These are phyloP conservation scores for Magnolia kwangsiensis DNA, from an alignment of 164 flowering plant genomes.

Conservation along the genomic window DNA sequence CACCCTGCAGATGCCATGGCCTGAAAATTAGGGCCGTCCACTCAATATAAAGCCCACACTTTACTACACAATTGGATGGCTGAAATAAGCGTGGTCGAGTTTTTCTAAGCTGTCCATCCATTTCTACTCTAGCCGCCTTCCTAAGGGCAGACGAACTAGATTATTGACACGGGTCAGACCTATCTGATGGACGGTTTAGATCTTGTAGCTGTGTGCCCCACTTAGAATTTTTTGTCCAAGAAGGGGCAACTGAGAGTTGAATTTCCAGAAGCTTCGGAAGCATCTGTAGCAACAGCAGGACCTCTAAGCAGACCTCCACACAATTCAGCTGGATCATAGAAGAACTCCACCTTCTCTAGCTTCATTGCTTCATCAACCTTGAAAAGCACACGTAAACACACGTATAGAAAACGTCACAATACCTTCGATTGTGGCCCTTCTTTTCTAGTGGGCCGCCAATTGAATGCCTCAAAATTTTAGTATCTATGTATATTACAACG, in stretches of 20 bases:
- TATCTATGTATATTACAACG: too few species aligned
- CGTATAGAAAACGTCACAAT: neutral
- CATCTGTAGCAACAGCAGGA: neutral
- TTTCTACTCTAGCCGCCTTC: too few species aligned
- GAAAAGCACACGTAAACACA: neutral
- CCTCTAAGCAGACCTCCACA: conserved; percentile 43
- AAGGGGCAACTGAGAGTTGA: conserved; percentile 37
- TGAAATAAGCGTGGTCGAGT: too few species aligned
- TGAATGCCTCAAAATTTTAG: neutral
- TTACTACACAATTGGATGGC: too few species aligned
- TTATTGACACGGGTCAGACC: too few species aligned
- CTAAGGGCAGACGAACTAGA: too few species aligned
- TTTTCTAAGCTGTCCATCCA: too few species aligned
- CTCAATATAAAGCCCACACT: too few species aligned
- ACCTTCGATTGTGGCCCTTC: neutral
- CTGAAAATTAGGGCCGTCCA: too few species aligned
- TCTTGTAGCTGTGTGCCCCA: too few species aligned
- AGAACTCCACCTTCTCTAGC: conserved; percentile 61
- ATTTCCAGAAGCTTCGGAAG: neutral
- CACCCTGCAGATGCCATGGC: too few species aligned
- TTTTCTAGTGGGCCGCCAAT: neutral
- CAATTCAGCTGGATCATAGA: conserved; percentile 48
- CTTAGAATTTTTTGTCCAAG: conserved; percentile 13
- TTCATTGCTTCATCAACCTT: conserved; percentile 48
- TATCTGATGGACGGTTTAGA: too few species aligned